phyloP scores from a whole-genome alignment of 1,284 basidiomycete species.

The Cutaneotrichosporon sp. region DNA sequence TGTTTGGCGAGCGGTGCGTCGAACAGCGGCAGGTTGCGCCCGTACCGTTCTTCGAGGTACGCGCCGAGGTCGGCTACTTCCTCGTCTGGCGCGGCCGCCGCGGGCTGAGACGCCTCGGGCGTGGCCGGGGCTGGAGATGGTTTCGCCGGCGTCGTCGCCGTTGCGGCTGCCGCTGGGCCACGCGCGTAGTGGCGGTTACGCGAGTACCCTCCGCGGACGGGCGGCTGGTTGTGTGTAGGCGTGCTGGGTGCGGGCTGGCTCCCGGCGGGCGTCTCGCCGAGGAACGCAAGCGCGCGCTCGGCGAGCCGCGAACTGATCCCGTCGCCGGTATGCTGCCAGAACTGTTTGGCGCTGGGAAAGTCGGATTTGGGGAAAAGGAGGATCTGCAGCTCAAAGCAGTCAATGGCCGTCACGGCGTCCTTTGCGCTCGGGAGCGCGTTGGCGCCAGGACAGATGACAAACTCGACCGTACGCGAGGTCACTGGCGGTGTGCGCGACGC shows the following conservation, averaged over 20 bases:
- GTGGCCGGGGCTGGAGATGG: not conserved
- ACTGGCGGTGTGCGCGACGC: slow-evolving; percentile 51
- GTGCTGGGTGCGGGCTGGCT: not conserved
- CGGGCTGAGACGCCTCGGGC: not conserved
- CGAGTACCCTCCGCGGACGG: slow-evolving; percentile 45
- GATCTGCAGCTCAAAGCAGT: slow-evolving; percentile 64
- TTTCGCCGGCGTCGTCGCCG: not conserved
- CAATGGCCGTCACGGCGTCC: slow-evolving; percentile 27
- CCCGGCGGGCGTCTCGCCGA: slow-evolving; percentile 51
- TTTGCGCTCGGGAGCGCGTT: slow-evolving; percentile 15
- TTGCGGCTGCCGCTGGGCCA: slow-evolving; percentile 1
- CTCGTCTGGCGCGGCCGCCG: slow-evolving; percentile 32
- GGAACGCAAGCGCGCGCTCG: slow-evolving; percentile 68
- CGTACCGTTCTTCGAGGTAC: slow-evolving; percentile 88
- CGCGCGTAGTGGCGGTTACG: slow-evolving; percentile 39
- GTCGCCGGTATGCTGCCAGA: slow-evolving; percentile 92
- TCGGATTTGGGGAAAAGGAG: slow-evolving; percentile 68
- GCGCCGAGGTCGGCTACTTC: slow-evolving; percentile 51
- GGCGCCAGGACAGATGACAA: slow-evolving; percentile 56
- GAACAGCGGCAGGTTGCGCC: slow-evolving; percentile 76
- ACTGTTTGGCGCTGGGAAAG: slow-evolving; percentile 73
- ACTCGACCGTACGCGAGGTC: slow-evolving; percentile 64
- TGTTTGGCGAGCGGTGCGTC: slow-evolving; percentile 74
- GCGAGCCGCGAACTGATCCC: slow-evolving; percentile 85
- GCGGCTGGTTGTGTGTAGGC: not conserved